Evolutionary conservation across 345 rosid species (phyloP), one percentile per base, ranked within the genome.

Genomic region (Cardamine occulta): DNA sequence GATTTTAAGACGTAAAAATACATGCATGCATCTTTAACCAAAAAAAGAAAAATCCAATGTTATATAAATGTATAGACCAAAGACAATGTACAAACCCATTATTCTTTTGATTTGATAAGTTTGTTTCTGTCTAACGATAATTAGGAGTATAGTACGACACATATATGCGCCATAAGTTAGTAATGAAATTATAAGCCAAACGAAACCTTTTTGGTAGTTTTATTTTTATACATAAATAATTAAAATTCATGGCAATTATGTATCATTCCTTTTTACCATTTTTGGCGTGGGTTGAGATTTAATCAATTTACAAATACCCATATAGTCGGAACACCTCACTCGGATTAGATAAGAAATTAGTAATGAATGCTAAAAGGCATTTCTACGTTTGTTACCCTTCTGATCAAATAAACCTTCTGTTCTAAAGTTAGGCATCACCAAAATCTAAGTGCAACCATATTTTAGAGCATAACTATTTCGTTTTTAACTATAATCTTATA

Each of bases 41-140:
- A 32, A 32, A 32, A 32, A 32, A n/a, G n/a, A n/a, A 32, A 31
- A 31, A 31, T 3, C 1, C 1, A 2, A 32, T 32, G 35, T 32
- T 4, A 39, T 15, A 64, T 40, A 51, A 62, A 63, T 42, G 15
- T 74, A 55, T 63, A 64, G 18, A 29, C 56, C 18, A 54, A 5
- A 63, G 55, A 42, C 39, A 65, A 55, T 56, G 65, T 39, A 64
- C 37, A 54, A 65, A 14, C 26, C 28, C 10, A 65, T 23, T 66
- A 31, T 66, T 66, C 29, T 66, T 47, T 45, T 56, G 65, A 45
- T 74, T 74, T 42, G 78, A 74, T 58, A 66, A 44, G 67, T 66
- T 37, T 35, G 61, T 58, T 66, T 66, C 44, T 74, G 67, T 66
- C 67, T 48, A 58, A 58, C 60, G 54, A 74, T 55, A 58, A 74